phyloP scores from a whole-genome alignment of 805 yeast species.

The Starmera quercuum region DNA sequence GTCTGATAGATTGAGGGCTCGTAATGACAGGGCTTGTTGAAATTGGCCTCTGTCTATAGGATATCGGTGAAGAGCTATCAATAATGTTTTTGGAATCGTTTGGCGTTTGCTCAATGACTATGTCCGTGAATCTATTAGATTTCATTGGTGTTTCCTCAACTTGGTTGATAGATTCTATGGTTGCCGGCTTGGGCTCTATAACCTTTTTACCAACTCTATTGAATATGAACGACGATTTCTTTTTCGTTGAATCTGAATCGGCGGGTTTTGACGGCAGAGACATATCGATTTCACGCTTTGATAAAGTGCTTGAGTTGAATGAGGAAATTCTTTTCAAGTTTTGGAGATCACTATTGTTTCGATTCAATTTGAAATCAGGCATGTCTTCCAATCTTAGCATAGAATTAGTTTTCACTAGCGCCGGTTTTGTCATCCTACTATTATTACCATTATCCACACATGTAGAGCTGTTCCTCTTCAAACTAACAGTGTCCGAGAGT shows the following conservation, averaged over 20 bases:
- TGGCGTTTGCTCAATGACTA: conserved; percentile 11
- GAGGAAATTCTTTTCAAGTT: conserved; percentile 16
- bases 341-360: conserved; percentile 17
- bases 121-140: conserved; percentile 4
- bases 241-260: background rate
- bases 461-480: conserved; percentile 1
- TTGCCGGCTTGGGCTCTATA: background rate
- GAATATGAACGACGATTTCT: conserved; percentile 12
- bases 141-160: conserved; percentile 22
- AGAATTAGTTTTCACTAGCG: conserved; percentile 12
- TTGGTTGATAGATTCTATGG: conserved; percentile 13
- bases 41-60: too few relatives aligned
- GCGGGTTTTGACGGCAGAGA: conserved; percentile 11
- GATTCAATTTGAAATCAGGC: conserved; percentile 12
- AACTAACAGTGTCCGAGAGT: too few relatives aligned
- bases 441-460: background rate
- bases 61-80: background rate
- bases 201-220: conserved; percentile 20
- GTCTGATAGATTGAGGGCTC: too few relatives aligned
- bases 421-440: conserved; percentile 7
- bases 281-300: conserved; percentile 19
- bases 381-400: conserved; percentile 12
- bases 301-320: conserved; percentile 15
- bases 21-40: too few relatives aligned
- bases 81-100: background rate